A percentile compares a stretch with the other conserved stretches of the same genome.
Conservation (phyloP, 768 basidiomycete genomes). For the Russula emetica region DNA sequence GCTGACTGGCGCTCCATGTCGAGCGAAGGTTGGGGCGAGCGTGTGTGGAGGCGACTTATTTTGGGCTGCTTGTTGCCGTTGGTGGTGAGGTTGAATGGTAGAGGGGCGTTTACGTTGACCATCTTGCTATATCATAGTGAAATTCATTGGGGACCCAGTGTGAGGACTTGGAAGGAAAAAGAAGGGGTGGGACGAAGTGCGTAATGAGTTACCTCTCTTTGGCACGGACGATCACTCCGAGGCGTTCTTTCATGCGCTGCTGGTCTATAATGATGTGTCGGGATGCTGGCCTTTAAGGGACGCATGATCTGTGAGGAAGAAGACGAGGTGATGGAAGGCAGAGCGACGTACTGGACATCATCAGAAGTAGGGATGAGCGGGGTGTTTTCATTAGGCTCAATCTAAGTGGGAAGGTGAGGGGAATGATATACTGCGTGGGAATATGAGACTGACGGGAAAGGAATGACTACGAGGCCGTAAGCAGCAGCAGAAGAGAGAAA, state of each 20-base stretch:
- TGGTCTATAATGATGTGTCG: slow-evolving; percentile 40
- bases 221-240: slow-evolving; percentile 53
- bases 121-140: slow-evolving; percentile 47
- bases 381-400: slow-evolving; percentile 34
- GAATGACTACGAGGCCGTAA: slow-evolving; percentile 25
- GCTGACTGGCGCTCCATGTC: slow-evolving; percentile 32
- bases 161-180: not conserved
- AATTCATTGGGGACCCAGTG: not conserved
- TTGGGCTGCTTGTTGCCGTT: slow-evolving; percentile 26
- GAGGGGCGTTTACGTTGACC: slow-evolving; percentile 60
- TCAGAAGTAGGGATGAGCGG: slow-evolving; percentile 35
- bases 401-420: slow-evolving; percentile 11
- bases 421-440: not conserved
- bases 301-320: not conserved
- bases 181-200: not conserved
- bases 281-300: slow-evolving; percentile 5
- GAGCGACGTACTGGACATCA: slow-evolving; percentile 31
- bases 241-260: slow-evolving; percentile 47
- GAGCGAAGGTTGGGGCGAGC: slow-evolving; percentile 31
- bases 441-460: not conserved
- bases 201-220: slow-evolving; percentile 57
- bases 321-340: not conserved
- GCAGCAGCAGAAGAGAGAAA: slow-evolving; percentile 30
- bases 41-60: slow-evolving; percentile 27
- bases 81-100: slow-evolving; percentile 54